Conservation (phyloP, 129 eudicot genomes). For the Tagetes patula region DNA sequence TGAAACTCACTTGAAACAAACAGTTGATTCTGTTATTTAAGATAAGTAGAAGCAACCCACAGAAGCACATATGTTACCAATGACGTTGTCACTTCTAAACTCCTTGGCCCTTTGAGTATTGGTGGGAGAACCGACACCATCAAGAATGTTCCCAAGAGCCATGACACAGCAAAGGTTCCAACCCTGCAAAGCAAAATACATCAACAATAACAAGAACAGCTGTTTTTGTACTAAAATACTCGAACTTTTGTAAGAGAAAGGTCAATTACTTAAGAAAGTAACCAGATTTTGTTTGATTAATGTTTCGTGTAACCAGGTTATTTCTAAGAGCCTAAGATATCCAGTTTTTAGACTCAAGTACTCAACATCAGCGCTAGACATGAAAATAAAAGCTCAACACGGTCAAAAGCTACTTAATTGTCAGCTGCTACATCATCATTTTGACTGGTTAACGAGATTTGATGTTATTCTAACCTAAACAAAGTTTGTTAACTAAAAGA, state of each 20-base stretch:
- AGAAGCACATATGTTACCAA: conserved; percentile 78
- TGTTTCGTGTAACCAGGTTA: not conserved
- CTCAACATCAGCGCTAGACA: not conserved
- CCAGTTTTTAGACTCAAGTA: not conserved
- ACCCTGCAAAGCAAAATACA: conserved; percentile 52
- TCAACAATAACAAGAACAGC: conserved; percentile 13
- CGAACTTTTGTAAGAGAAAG: conserved; percentile 1
- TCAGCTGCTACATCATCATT: conserved; percentile 7
- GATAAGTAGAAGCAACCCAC: conserved; percentile 97
- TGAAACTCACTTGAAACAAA: conserved; percentile 24
- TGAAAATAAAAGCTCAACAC: not conserved
- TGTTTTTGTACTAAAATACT: not conserved
- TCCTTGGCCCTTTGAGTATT: conserved; percentile 76
- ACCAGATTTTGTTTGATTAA: not conserved
- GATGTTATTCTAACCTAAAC: not conserved
- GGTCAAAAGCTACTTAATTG: conserved; percentile 8
- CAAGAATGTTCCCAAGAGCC: conserved; percentile 92
- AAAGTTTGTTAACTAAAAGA: not conserved
- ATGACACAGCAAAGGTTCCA: conserved; percentile 72
- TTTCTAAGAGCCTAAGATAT: not conserved
- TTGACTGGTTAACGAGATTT: not conserved
- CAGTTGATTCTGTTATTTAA: conserved; percentile 41
- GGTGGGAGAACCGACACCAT: conserved; percentile 94
- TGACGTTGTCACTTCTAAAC: conserved; percentile 92
- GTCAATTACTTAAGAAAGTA: conserved; percentile 6